These are phyloP conservation scores for Lachancea meyersii DNA, from an alignment of 805 yeast genomes.

Conservation along the genomic window DNA sequence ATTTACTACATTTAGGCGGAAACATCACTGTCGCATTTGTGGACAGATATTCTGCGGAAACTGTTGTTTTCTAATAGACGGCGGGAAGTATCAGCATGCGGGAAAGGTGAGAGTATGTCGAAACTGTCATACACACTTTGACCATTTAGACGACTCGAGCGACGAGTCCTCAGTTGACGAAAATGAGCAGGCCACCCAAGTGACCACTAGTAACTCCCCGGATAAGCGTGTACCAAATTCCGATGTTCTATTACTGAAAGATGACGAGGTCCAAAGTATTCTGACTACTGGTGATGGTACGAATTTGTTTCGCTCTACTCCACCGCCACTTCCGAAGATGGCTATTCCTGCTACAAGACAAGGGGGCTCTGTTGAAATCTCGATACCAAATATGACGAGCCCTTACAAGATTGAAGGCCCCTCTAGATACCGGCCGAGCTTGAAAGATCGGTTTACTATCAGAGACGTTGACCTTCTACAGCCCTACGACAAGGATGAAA, in stretches of 20 bases:
- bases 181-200: constrained; percentile 30
- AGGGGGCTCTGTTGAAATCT: constrained; percentile 75
- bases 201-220: background rate
- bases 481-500: constrained; percentile 8
- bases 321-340: constrained; percentile 61
- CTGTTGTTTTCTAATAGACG: constrained; percentile 70
- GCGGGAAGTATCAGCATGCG: constrained; percentile 53
- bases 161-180: constrained; percentile 47
- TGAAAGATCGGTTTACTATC: constrained; percentile 24
- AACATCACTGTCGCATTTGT: constrained; percentile 92
- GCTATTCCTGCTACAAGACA: constrained; percentile 77
- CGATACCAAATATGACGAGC: constrained; percentile 24
- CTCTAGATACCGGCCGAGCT: constrained; percentile 9
- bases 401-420: background rate
- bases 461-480: constrained; percentile 25
- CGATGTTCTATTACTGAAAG: constrained; percentile 25
- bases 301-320: constrained; percentile 35
- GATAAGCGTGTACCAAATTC: constrained; percentile 4
- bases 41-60: constrained; percentile 89
- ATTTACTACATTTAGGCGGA: constrained; percentile 80
- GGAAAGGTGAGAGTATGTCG: constrained; percentile 75
- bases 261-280: constrained; percentile 32
- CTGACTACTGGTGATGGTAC: constrained; percentile 33
- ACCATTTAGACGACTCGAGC: constrained; percentile 67
- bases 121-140: constrained; percentile 57